Evolutionary conservation across 495 filamentous ascomycete genomes (phyloP).

Genomic region (Neurospora intermedia): DNA sequence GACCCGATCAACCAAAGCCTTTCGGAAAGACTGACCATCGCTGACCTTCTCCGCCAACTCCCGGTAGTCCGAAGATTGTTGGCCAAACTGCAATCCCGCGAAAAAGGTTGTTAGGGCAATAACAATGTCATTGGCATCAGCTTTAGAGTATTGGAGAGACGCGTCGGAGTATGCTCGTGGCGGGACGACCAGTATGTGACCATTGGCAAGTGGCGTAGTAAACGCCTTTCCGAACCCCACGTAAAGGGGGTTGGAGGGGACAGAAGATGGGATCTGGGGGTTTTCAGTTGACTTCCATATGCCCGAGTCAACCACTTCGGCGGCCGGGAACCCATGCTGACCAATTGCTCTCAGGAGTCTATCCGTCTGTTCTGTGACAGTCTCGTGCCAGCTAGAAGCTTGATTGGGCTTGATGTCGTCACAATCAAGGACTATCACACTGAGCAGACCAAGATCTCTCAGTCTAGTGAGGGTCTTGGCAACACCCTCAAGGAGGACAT

Average conservation of each 20-base stretch:
- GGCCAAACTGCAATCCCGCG: conserved; percentile 43
- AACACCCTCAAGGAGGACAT: conserved; percentile 59
- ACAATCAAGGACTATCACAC: conserved; percentile 73
- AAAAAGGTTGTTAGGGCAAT: conserved; percentile 64
- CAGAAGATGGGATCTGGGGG: conserved; percentile 11
- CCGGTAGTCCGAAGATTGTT: not conserved
- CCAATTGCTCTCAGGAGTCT: conserved; percentile 67
- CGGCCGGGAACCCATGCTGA: conserved; percentile 49
- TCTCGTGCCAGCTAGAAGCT: conserved; percentile 21
- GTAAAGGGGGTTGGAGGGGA: conserved; percentile 20
- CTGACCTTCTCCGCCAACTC: conserved; percentile 33
- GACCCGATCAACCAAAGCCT: conserved; percentile 66
- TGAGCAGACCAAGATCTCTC: conserved; percentile 63
- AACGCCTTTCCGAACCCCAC: conserved; percentile 45
- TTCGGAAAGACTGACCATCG: conserved; percentile 31
- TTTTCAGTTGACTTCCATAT: conserved; percentile 28
- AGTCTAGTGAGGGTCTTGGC: conserved; percentile 78
- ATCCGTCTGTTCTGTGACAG: conserved; percentile 54
- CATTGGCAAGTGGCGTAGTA: conserved; percentile 57
- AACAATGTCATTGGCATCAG: conserved; percentile 56
- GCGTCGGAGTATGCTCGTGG: conserved; percentile 56
- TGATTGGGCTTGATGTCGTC: conserved; percentile 31
- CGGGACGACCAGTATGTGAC: conserved; percentile 69
- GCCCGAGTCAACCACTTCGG: conserved; percentile 57
- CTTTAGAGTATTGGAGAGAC: conserved; percentile 41